Evolutionary conservation across 805 yeast species (phyloP).

Genomic region (Ogataea pini): DNA sequence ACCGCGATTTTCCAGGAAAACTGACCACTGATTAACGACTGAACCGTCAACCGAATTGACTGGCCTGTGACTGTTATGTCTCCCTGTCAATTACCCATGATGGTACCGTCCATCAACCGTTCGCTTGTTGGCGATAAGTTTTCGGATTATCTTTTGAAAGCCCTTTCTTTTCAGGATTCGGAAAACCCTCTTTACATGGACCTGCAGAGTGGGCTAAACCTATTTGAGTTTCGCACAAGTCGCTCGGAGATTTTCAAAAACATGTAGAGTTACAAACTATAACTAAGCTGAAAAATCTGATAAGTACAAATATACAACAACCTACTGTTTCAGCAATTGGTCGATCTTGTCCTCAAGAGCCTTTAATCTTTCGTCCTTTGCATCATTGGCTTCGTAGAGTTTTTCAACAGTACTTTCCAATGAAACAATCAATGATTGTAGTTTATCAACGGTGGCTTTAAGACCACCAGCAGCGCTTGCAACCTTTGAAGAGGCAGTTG

Average conservation of each 20-base stretch:
- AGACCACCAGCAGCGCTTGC: slow-evolving; percentile 58
- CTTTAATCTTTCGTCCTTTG: slow-evolving; percentile 63
- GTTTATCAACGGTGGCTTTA: slow-evolving; percentile 69
- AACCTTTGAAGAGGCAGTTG: slow-evolving; percentile 34
- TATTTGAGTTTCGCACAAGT: background rate
- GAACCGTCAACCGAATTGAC: no score
- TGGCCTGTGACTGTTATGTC: no score
- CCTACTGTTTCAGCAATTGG: slow-evolving; percentile 44
- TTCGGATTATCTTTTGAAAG: background rate
- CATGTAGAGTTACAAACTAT: no score
- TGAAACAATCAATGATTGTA: slow-evolving; percentile 55
- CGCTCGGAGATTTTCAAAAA: background rate
- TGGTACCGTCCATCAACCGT: no score
- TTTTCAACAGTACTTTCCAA: slow-evolving; percentile 57
- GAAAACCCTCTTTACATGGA: background rate
- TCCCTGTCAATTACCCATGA: no score
- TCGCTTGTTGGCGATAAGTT: background rate
- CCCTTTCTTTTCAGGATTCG: background rate
- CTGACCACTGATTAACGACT: no score
- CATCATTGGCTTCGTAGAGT: slow-evolving; percentile 54
- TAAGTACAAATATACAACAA: background rate
- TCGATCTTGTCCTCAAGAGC: slow-evolving; percentile 64
- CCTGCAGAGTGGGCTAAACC: background rate
- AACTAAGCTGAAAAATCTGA: no score
- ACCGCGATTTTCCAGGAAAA: background rate